These are phyloP conservation scores for Juglanconis sp. DNA, from an alignment of 2,329 filamentous ascomycete genomes.

Conservation along the genomic window DNA sequence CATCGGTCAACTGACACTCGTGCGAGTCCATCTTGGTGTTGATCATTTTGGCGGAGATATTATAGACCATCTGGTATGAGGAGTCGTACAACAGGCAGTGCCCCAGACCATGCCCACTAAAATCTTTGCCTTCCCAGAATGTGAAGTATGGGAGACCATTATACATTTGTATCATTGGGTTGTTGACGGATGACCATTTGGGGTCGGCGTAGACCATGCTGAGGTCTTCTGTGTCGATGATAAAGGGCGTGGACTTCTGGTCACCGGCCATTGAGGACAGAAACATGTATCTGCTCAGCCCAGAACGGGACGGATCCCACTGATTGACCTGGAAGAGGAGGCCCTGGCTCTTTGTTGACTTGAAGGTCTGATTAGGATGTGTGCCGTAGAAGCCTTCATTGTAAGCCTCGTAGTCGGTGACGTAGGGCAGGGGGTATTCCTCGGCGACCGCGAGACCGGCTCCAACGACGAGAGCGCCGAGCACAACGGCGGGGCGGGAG, in stretches of 20 bases:
- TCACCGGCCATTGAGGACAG: slow-evolving; percentile 7
- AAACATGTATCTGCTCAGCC: slow-evolving; percentile 13
- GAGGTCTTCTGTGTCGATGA: slow-evolving; percentile 16
- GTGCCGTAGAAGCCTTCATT: slow-evolving; percentile 11
- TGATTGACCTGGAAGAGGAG: slow-evolving; percentile 18
- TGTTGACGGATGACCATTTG: slow-evolving; percentile 15
- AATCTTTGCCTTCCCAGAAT: slow-evolving; percentile 16
- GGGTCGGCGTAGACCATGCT: slow-evolving; percentile 17
- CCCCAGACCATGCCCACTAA: slow-evolving; percentile 15
- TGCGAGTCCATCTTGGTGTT: slow-evolving; percentile 25
- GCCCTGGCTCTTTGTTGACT: slow-evolving; percentile 2
- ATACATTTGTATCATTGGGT: slow-evolving; percentile 17
- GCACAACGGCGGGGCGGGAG: slow-evolving; percentile 6
- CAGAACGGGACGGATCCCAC: slow-evolving; percentile 14
- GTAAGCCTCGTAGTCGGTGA: slow-evolving; percentile 13
- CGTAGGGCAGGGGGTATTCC: slow-evolving; percentile 9
- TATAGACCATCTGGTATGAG: slow-evolving; percentile 13
- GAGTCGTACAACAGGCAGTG: slow-evolving; percentile 17
- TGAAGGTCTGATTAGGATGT: slow-evolving; percentile 16
- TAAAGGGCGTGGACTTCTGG: slow-evolving; percentile 14
- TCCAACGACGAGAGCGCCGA: slow-evolving; percentile 13
- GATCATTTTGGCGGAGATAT: slow-evolving; percentile 17
- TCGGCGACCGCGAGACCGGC: slow-evolving; percentile 16
- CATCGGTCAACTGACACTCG: slow-evolving; percentile 37
- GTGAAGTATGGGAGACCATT: slow-evolving; percentile 17